Percentiles rank a stretch among this genome's conserved stretches.
Evolutionary conservation across 352 stramenopile genomes (phyloP).

Genomic region (Globisporangium sylvaticum): DNA sequence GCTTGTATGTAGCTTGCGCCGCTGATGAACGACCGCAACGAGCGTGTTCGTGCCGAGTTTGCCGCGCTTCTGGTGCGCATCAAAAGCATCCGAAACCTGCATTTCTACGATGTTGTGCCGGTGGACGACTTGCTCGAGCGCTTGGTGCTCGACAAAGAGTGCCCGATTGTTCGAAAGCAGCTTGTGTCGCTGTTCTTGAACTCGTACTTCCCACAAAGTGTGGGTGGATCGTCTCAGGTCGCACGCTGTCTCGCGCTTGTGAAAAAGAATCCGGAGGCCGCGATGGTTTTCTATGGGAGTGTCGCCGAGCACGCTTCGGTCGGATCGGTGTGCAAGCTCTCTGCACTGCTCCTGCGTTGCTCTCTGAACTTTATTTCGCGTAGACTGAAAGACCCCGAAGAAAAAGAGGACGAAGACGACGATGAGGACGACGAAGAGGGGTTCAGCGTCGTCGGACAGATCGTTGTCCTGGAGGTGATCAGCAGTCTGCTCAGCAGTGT

Average conservation of each 20-base stretch:
- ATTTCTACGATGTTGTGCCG: conserved; percentile 85
- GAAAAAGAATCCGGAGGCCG: conserved; percentile 77
- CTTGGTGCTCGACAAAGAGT: conserved; percentile 62
- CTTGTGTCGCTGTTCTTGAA: conserved; percentile 82
- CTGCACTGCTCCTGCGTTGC: conserved; percentile 68
- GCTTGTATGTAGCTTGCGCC: conserved; percentile 46
- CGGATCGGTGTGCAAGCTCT: conserved; percentile 79
- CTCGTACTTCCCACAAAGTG: conserved; percentile 85
- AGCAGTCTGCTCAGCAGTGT: conserved; percentile 70
- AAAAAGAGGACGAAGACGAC: conserved; percentile 34
- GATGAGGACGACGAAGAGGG: conserved; percentile 63
- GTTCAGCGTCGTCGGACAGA: conserved; percentile 62
- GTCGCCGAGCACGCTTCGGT: conserved; percentile 72
- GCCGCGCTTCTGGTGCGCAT: conserved; percentile 73
- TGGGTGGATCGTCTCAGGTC: conserved; percentile 76
- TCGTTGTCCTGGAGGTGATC: conserved; percentile 77
- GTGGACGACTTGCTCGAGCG: conserved; percentile 75
- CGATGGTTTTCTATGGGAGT: conserved; percentile 80
- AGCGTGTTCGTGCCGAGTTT: conserved; percentile 80
- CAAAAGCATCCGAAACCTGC: conserved; percentile 84
- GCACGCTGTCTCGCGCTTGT: conserved; percentile 74
- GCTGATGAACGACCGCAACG: conserved; percentile 81
- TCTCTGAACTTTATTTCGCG: conserved; percentile 76
- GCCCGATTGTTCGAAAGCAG: conserved; percentile 57
- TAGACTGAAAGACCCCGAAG: conserved; percentile 40